These are phyloP conservation scores for Alternaria gansuensis DNA, from an alignment of 2,329 filamentous ascomycete species.

Conservation along the genomic window DNA sequence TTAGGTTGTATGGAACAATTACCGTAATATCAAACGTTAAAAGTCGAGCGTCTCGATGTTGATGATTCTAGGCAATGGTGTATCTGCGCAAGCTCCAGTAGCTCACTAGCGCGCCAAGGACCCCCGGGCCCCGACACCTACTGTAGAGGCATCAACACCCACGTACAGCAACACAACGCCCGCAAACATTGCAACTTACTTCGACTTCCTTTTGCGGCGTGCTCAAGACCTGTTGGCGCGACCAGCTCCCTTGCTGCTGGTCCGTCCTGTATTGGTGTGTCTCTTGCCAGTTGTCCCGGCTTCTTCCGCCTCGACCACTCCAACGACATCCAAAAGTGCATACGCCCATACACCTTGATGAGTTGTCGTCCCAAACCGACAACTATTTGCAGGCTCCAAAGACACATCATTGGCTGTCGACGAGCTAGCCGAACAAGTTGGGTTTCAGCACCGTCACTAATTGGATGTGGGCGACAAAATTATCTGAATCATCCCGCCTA, in stretches of 20 bases:
- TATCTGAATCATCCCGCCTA: constrained; percentile 48
- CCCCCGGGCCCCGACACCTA: constrained; percentile 1
- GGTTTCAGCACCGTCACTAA: constrained; percentile 49
- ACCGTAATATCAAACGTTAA: constrained; percentile 1
- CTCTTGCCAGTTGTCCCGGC: constrained; percentile 17
- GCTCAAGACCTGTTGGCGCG: neutral
- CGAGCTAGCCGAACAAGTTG: constrained; percentile 46
- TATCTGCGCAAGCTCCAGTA: constrained; percentile 41
- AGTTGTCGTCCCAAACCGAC: constrained; percentile 50
- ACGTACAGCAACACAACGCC: neutral
- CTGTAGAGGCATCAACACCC: constrained; percentile 2
- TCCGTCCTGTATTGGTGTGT: neutral
- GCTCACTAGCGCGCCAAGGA: constrained; percentile 30
- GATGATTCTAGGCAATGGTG: constrained; percentile 45
- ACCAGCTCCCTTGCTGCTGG: neutral
- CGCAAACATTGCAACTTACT: constrained; percentile 1
- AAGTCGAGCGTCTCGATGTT: constrained; percentile 23
- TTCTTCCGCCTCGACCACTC: constrained; percentile 34
- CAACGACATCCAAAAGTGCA: constrained; percentile 37
- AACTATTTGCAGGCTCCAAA: constrained; percentile 38
- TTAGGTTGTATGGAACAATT: neutral
- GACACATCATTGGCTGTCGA: constrained; percentile 42
- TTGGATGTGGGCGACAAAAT: constrained; percentile 44
- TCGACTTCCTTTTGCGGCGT: neutral
- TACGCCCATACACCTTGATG: constrained; percentile 49